Conservation (phyloP, 2,329 filamentous ascomycete genomes). For the Thermothelomyces thermophilus region DNA sequence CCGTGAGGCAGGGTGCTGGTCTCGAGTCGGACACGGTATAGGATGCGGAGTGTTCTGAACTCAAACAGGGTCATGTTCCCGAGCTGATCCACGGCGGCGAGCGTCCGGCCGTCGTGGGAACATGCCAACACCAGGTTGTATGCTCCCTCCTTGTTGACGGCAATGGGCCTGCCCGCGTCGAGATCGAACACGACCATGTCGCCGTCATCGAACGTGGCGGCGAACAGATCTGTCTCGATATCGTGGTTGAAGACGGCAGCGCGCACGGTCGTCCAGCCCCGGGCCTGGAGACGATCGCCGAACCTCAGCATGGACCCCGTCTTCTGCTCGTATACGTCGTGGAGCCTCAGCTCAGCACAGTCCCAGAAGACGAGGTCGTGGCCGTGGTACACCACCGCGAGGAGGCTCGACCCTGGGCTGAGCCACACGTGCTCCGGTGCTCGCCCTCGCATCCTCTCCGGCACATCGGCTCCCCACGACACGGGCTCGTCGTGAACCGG, state of each 20-base stretch:
- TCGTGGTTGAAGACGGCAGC: conserved; percentile 23
- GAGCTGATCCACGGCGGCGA: conserved; percentile 23
- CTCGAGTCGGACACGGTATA: conserved; percentile 19
- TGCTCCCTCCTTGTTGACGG: not conserved
- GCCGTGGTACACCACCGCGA: conserved; percentile 27
- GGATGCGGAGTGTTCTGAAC: conserved; percentile 21
- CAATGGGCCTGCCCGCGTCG: conserved; percentile 8
- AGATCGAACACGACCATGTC: conserved; percentile 27
- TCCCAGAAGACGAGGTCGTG: conserved; percentile 26
- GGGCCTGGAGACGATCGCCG: conserved; percentile 7
- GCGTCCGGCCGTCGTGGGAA: conserved; percentile 28
- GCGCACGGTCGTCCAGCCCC: conserved; percentile 13
- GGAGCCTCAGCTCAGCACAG: conserved; percentile 15
- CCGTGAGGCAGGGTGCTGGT: conserved; percentile 1
- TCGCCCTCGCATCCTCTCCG: conserved; percentile 14
- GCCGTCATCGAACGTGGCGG: conserved; percentile 27
- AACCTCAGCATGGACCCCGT: conserved; percentile 16
- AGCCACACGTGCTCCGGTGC: conserved; percentile 19
- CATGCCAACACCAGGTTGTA: conserved; percentile 23
- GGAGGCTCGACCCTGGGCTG: conserved; percentile 14
- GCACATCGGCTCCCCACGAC: conserved; percentile 18
- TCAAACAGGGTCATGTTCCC: conserved; percentile 28
- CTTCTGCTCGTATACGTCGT: conserved; percentile 25
- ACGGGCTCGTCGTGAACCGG: not conserved
- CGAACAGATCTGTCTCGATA: conserved; percentile 20